phyloP scores from a whole-genome alignment of 352 stramenopile genomes.

The Phytopythium mirpurense region DNA sequence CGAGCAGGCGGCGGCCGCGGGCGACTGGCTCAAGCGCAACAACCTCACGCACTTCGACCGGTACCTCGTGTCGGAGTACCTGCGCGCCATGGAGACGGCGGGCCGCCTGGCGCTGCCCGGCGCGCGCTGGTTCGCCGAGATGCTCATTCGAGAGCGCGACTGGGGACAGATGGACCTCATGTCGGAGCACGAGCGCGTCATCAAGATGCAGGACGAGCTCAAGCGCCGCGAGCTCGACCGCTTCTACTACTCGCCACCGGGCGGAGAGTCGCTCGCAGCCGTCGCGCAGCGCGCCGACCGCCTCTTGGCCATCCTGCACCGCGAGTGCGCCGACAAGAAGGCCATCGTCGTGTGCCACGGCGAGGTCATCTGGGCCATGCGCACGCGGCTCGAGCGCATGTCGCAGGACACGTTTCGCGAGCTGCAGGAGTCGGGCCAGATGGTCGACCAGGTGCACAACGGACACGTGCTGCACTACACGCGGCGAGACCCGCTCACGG shows the following conservation, averaged over 20 bases:
- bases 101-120: slow-evolving; percentile 68
- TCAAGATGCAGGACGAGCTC: slow-evolving; percentile 88
- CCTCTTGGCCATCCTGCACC: slow-evolving; percentile 71
- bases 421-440: slow-evolving; percentile 74
- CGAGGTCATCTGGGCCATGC: slow-evolving; percentile 89
- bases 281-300: slow-evolving; percentile 82
- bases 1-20: slow-evolving; percentile 60
- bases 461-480: slow-evolving; percentile 88
- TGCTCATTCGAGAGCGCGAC: slow-evolving; percentile 85
- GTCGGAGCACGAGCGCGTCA: slow-evolving; percentile 81
- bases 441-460: slow-evolving; percentile 89
- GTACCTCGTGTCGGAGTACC: slow-evolving; percentile 85
- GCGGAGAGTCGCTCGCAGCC: slow-evolving; percentile 75
- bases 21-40: slow-evolving; percentile 80
- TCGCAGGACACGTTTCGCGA: slow-evolving; percentile 85
- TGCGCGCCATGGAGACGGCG: slow-evolving; percentile 84
- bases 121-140: slow-evolving; percentile 83
- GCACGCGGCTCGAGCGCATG: slow-evolving; percentile 84
- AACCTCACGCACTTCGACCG: slow-evolving; percentile 75
- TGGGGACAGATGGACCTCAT: slow-evolving; percentile 90
- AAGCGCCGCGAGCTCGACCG: slow-evolving; percentile 74
- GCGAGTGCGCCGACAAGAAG: slow-evolving; percentile 70
- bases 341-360: slow-evolving; percentile 85
- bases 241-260: slow-evolving; percentile 84
- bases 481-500: slow-evolving; percentile 60